These are phyloP conservation scores for Candida chauliodis DNA, from an alignment of 805 yeast species.

Conservation along the genomic window DNA sequence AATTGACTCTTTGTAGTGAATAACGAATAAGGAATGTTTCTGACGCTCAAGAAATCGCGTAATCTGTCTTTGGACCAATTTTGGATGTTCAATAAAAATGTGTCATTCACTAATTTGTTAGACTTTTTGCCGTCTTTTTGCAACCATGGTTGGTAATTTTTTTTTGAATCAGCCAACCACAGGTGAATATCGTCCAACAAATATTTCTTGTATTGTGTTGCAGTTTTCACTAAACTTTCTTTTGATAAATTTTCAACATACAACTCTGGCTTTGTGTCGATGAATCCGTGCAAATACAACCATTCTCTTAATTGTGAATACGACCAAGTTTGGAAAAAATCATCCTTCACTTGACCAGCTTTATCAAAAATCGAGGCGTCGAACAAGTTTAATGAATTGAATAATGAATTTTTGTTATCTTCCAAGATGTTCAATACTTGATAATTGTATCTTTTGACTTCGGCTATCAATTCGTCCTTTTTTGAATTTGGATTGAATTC, in stretches of 20 bases:
- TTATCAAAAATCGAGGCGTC: conserved; percentile 34
- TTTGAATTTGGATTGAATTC: conserved; percentile 29
- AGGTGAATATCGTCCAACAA: conserved; percentile 37
- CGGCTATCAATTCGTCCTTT: conserved; percentile 44
- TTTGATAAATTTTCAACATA: conserved; percentile 29
- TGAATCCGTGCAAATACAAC: conserved; percentile 40
- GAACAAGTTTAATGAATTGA: conserved; percentile 38
- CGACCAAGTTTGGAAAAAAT: conserved; percentile 50
- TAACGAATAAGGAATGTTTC: conserved; percentile 36
- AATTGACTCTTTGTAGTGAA: conserved; percentile 39
- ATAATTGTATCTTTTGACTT: conserved; percentile 44
- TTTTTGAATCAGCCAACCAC: conserved; percentile 26
- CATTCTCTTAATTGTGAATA: conserved; percentile 53
- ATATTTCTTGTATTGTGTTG: conserved; percentile 27
- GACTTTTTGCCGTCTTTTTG: conserved; percentile 28
- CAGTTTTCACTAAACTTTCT: conserved; percentile 32
- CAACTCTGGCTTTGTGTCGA: conserved; percentile 27
- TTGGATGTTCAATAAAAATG: conserved; percentile 44
- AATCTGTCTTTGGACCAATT: conserved; percentile 46
- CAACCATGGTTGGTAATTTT: conserved; percentile 26
- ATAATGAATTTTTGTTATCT: conserved; percentile 33
- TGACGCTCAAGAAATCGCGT: conserved; percentile 36
- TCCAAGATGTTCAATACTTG: conserved; percentile 32
- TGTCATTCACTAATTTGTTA: conserved; percentile 20
- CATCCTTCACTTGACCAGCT: conserved; percentile 37